These are phyloP conservation scores for Purpureocillium takamizusanense DNA, from an alignment of 2,329 filamentous ascomycete species.

Conservation along the genomic window DNA sequence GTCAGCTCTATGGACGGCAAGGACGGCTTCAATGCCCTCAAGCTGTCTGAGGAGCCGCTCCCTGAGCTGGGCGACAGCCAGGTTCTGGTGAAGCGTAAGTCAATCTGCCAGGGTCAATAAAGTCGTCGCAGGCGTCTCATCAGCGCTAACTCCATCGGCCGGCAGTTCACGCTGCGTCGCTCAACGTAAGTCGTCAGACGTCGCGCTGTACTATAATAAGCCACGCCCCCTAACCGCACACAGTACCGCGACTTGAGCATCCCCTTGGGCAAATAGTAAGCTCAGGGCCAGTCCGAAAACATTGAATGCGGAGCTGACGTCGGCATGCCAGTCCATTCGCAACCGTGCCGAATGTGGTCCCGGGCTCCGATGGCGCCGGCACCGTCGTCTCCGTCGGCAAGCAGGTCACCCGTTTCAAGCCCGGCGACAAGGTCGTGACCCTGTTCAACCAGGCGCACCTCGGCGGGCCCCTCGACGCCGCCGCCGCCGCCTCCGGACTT, in stretches of 20 bases:
- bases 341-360: constrained; percentile 31
- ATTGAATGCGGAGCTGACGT: too few relatives aligned
- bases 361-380: constrained; percentile 45
- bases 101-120: not conserved
- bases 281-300: not conserved
- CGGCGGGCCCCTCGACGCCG: constrained; percentile 27
- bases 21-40: constrained; percentile 50
- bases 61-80: constrained; percentile 60
- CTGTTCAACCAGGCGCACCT: constrained; percentile 53
- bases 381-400: constrained; percentile 41
- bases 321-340: constrained; percentile 7
- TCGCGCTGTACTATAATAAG: not conserved
- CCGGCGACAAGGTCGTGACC: constrained; percentile 47
- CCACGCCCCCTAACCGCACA: not conserved
- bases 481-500: constrained; percentile 42
- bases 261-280: constrained; percentile 26
- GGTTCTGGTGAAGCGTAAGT: constrained; percentile 54
- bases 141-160: not conserved
- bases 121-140: not conserved
- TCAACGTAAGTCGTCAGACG: constrained; percentile 27
- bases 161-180: constrained; percentile 37
- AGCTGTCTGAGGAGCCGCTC: constrained; percentile 44
- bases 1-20: constrained; percentile 29
- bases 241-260: constrained; percentile 44
- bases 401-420: constrained; percentile 36